These are phyloP conservation scores for Apiotrichum laibachii DNA, from an alignment of 1,284 basidiomycete species.

Conservation along the genomic window DNA sequence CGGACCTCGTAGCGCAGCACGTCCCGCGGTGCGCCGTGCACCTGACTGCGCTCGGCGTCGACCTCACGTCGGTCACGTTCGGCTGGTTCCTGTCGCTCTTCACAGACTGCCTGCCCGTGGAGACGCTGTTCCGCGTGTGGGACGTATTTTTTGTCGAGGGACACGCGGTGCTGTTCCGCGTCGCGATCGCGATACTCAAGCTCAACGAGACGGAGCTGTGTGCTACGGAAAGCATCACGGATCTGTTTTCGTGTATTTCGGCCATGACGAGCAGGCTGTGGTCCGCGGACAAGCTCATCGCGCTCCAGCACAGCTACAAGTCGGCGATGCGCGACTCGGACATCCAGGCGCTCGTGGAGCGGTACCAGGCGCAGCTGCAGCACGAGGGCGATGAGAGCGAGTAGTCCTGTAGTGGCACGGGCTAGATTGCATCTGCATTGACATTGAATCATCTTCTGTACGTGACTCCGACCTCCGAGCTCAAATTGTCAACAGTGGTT, in stretches of 20 bases:
- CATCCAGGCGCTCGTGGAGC: slow-evolving; percentile 63
- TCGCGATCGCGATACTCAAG: slow-evolving; percentile 82
- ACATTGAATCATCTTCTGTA: no score
- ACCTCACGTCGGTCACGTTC: slow-evolving; percentile 91
- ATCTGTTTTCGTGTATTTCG: slow-evolving; percentile 80
- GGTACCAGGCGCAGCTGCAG: slow-evolving; percentile 52
- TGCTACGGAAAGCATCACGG: slow-evolving; percentile 74
- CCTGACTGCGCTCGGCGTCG: slow-evolving; percentile 74
- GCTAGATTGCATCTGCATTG: no score
- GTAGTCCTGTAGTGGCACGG: not conserved
- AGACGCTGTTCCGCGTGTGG: slow-evolving; percentile 88
- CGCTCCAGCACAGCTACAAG: slow-evolving; percentile 52
- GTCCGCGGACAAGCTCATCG: slow-evolving; percentile 82
- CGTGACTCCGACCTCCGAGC: no score
- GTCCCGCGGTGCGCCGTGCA: slow-evolving; percentile 74
- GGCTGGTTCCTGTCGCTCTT: slow-evolving; percentile 97
- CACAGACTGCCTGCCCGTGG: slow-evolving; percentile 92
- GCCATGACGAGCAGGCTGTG: slow-evolving; percentile 86
- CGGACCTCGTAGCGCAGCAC: slow-evolving; percentile 76
- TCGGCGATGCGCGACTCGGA: slow-evolving; percentile 58
- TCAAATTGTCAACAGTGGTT: no score
- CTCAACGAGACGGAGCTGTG: slow-evolving; percentile 78
- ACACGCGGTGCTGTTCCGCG: slow-evolving; percentile 83
- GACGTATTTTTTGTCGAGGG: slow-evolving; percentile 96
- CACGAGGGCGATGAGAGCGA: slow-evolving; percentile 16